Base-by-base conservation (phyloP, 768 basidiomycete genomes). In the Butyriboletus loyo region DNA sequence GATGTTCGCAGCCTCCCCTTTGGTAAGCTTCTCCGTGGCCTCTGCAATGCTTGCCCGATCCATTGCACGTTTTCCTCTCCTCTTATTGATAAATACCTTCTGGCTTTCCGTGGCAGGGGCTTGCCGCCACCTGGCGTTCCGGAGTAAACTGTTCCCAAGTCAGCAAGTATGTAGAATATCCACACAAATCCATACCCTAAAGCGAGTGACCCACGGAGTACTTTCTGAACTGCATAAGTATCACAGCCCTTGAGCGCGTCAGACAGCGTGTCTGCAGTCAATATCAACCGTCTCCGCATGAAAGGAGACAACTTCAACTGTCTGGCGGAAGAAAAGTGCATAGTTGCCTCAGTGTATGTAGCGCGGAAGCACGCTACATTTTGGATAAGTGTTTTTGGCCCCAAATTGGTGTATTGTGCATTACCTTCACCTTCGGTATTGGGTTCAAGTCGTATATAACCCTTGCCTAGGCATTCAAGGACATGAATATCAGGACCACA, bases 1-100 rank as follows among this genome's bases (percentile, higher is more conserved):
- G 40, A 92, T 83, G 57, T 85, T 84, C 0, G 85, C 86, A 27
- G 90, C 89, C 56, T 88, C 78, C 3, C 92, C 92, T 66, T 89
- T 92, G 1, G 82, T 91, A 59, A 94, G 61, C 0, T 52, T 68
- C 40, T 61, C 66, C 5, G 83, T 64, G 30, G 62, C 49, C 17
- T 63, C 62, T n/a, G 52, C 62, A 17, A 56, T 50, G 10, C 54
- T 47, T n/a, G 57, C 55, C 45, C 36, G 54, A 43, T 57, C 50
- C 50, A 63, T 40, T 45, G 57, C 55, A 56, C 73, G 53, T 36
- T 56, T 69, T 39, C 67, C 64, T 75, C 80, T 81, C 32, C 84
- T 74, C 58, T 81, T 85, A 8, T 61, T 58, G 36, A 92, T 69
- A 24, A 86, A 72, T 2, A 68, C 58, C 58, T 79, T 83, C 61